phyloP scores from a whole-genome alignment of 202 grass and related monocot species.

The Sporobolus alterniflorus region DNA sequence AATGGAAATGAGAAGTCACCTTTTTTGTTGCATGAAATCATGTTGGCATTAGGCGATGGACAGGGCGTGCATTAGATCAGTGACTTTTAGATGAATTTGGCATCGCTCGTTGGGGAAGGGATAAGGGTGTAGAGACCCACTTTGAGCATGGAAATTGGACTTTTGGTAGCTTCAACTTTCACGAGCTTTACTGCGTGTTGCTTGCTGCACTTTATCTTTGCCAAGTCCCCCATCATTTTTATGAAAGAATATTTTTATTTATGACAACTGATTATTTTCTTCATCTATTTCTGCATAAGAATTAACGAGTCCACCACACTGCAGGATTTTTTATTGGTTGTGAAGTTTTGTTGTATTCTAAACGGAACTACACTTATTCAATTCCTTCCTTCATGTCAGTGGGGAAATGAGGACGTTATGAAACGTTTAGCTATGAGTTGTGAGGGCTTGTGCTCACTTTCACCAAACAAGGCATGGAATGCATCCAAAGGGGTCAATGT shows the following conservation, averaged over 20 bases:
- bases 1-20: constrained; percentile 4
- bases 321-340: background rate
- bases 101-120: constrained; percentile 28
- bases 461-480: background rate
- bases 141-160: constrained; percentile 3
- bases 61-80: constrained; percentile 21
- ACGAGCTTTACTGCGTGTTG: background rate
- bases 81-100: constrained; percentile 24
- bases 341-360: background rate
- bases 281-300: background rate
- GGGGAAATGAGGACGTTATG: background rate
- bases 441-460: background rate
- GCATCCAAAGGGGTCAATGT: too few species aligned
- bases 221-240: background rate
- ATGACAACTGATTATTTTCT: background rate
- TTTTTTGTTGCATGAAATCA: constrained; percentile 31
- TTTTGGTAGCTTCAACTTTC: constrained; percentile 17
- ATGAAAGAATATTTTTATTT: background rate
- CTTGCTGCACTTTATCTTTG: background rate
- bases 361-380: background rate
- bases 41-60: background rate
- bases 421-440: background rate
- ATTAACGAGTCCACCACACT: background rate
- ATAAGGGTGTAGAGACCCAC: background rate
- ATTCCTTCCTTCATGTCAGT: background rate